These are phyloP conservation scores for Helichrysum umbraculigerum DNA, from an alignment of 129 eudicot species.

Conservation along the genomic window DNA sequence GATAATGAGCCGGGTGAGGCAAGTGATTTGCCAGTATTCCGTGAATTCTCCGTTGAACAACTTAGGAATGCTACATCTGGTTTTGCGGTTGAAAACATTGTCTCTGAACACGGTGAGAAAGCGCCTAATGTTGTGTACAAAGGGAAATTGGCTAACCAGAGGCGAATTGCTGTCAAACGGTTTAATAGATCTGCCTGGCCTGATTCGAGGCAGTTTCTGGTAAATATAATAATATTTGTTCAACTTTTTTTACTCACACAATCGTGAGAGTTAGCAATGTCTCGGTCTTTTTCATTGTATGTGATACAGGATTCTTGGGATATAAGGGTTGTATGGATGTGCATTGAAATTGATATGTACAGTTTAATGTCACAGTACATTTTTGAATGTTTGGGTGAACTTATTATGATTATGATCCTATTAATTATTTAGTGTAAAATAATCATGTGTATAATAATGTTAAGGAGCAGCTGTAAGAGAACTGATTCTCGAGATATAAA, in stretches of 20 bases:
- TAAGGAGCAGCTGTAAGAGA: not conserved
- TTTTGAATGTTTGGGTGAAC: too few relatives aligned
- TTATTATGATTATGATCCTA: too few relatives aligned
- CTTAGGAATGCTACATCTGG: constrained; percentile 66
- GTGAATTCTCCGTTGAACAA: constrained; percentile 62
- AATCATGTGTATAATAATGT: too few relatives aligned
- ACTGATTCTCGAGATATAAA: not conserved
- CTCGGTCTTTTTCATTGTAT: too few relatives aligned
- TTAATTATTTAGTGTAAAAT: too few relatives aligned
- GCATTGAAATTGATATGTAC: too few relatives aligned
- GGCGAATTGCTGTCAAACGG: constrained; percentile 68
- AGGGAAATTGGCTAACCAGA: constrained; percentile 48
- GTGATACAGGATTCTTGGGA: too few relatives aligned
- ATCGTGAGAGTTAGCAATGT: too few relatives aligned
- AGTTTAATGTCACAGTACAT: too few relatives aligned
- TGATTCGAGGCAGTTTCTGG: constrained; percentile 81
- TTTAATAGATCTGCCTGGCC: constrained; percentile 83
- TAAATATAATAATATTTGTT: not conserved
- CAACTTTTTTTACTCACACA: too few relatives aligned
- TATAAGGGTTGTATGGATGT: too few relatives aligned
- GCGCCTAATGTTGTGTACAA: constrained; percentile 79
- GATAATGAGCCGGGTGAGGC: constrained; percentile 25
- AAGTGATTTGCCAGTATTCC: constrained; percentile 44
- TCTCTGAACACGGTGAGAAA: constrained; percentile 83
- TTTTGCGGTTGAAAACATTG: constrained; percentile 61